Percentiles rank a stretch among this genome's conserved stretches.
Evolutionary conservation across 2,329 filamentous ascomycete genomes (phyloP).

Genomic region (Xylariaceae sp.): DNA sequence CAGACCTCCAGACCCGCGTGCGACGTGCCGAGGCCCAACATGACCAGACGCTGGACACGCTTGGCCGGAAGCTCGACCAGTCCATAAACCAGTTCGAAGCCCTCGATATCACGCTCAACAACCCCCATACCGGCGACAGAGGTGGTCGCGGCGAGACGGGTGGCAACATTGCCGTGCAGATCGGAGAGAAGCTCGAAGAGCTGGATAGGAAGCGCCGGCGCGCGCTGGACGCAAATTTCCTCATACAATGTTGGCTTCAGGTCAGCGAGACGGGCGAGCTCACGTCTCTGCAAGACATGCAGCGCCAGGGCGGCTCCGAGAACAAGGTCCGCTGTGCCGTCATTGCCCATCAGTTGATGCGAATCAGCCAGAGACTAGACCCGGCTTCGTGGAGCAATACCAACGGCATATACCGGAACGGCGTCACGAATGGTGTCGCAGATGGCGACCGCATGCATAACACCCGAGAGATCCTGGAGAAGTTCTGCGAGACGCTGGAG

Average conservation of each 20-base stretch:
- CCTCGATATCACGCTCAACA: slow-evolving; percentile 75
- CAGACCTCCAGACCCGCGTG: slow-evolving; percentile 82
- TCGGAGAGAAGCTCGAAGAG: slow-evolving; percentile 88
- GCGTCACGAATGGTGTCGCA: slow-evolving; percentile 40
- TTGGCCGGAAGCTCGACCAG: slow-evolving; percentile 83
- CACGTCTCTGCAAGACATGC: slow-evolving; percentile 79
- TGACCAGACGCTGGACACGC: slow-evolving; percentile 78
- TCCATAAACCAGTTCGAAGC: slow-evolving; percentile 89
- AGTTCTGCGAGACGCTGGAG: slow-evolving; percentile 91
- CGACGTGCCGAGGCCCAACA: slow-evolving; percentile 88
- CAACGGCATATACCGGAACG: slow-evolving; percentile 46
- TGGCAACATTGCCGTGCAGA: slow-evolving; percentile 88
- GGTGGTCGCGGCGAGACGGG: slow-evolving; percentile 49
- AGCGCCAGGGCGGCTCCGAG: slow-evolving; percentile 75
- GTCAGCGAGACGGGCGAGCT: slow-evolving; percentile 85
- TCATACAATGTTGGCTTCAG: slow-evolving; percentile 95
- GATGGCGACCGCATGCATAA: slow-evolving; percentile 42
- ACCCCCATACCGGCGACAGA: slow-evolving; percentile 38
- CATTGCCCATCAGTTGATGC: slow-evolving; percentile 86
- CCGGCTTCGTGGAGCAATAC: slow-evolving; percentile 61
- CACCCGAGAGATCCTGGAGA: slow-evolving; percentile 86
- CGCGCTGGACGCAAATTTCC: slow-evolving; percentile 86
- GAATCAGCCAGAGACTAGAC: slow-evolving; percentile 88
- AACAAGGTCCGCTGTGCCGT: slow-evolving; percentile 92
- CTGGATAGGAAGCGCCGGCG: slow-evolving; percentile 84